Conservation (phyloP, 2,329 filamentous ascomycete genomes). For the Metarhizium sp. region DNA sequence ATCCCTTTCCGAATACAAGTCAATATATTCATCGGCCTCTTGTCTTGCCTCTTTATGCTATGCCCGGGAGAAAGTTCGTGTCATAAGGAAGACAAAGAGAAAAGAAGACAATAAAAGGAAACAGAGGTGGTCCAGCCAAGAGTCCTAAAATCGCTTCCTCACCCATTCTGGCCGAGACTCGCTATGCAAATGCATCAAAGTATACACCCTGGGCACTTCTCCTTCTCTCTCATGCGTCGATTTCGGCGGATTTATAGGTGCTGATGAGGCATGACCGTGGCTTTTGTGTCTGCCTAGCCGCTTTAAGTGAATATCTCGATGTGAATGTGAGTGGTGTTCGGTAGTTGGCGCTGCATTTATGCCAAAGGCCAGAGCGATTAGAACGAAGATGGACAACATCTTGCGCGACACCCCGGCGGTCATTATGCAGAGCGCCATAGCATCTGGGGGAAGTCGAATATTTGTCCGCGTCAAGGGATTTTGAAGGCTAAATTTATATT, state of each 20-base stretch:
- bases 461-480: background rate
- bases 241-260: background rate
- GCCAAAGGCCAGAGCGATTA: constrained; percentile 2
- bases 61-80: too few species aligned
- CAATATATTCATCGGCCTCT: too few species aligned
- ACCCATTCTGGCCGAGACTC: constrained; percentile 5
- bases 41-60: too few species aligned
- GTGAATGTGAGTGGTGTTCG: background rate
- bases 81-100: background rate
- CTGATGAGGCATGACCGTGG: background rate
- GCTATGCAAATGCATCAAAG: background rate
- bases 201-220: background rate
- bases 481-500: too few species aligned
- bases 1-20: too few species aligned
- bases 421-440: background rate
- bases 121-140: background rate
- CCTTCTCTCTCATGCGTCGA: background rate
- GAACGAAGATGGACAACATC: constrained; percentile 5
- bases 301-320: constrained; percentile 2
- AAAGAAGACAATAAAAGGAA: background rate
- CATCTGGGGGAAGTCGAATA: background rate
- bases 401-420: background rate
- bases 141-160: constrained; percentile 3
- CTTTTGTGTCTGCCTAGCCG: background rate
- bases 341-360: constrained; percentile 5